Evolutionary conservation across 371 early-diverging fungal genomes (phyloP), one percentile per base, ranked within the genome.

Genomic region (Dichotomocladium elegans): DNA sequence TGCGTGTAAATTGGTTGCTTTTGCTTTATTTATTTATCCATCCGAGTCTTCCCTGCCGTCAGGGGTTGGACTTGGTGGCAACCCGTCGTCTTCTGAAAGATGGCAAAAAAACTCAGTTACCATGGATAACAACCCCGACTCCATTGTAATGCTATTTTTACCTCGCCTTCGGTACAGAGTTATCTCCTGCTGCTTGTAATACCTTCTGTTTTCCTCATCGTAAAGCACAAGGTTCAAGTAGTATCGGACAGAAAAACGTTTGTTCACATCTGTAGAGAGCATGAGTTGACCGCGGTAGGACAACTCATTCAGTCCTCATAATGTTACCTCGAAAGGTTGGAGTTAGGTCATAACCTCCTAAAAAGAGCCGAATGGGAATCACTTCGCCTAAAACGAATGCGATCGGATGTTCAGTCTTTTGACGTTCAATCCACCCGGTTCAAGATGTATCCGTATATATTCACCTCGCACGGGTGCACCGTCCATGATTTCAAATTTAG

Each of bases 401-500:
- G n/a, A 15, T 37, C 15, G 7, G 21, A 10, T 5, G 10, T 17
- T 1, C 37, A 37, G 9, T 5, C 15, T 17, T 15, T 15, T 37
- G 17, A 37, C 37, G 15, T 37, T n/a, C n/a, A n/a, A n/a, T n/a
- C n/a, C n/a, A n/a, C n/a, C n/a, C 22, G 6, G 31, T 21, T 41
- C 22, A 8, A 22, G 22, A 5, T 42, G 21, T 12, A 45, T 3
- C 29, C 27, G 4, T 52, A 12, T 49, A 21, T 33, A n/a, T n/a
- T 28, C 55, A 78, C 90, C 96, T 56, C 94, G 79, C 5, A 96
- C 95, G 19, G 99, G 98, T 22, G 97, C 96, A 4, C 99, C 99
- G 68, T 99, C 99, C 98, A 99, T 97, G 61, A 99, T 97, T 67
- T 99, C 98, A 64, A 94, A 98, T 70, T 94, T 95, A 44, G 96